Base-by-base conservation (phyloP, 2,329 filamentous ascomycete species). In the Cladosporium sp. region DNA sequence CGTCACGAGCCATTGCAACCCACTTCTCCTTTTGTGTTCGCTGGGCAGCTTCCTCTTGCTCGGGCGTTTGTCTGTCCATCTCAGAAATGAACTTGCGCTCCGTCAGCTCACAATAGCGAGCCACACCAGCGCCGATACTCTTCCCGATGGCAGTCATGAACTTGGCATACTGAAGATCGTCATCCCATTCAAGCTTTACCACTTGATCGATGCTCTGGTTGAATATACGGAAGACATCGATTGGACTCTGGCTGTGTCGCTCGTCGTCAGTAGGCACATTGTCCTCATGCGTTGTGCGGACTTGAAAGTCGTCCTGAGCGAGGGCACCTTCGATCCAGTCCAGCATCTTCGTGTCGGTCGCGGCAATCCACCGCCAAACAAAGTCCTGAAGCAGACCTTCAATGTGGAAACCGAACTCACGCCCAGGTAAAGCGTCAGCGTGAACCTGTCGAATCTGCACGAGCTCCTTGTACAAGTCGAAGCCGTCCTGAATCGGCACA, bases 91-190 rank as follows among this genome's bases (percentile, higher is more conserved):
- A 99, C 56, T 81, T 83, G 59, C 86, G 83, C 61, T 97, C 93
- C 20, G 97, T 77, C 40, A 92, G 40, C 64, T 99, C 93, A 22
- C 93, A 99, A 67, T 99, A 99, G 59, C 84, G 83, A 11, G 88
- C 85, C 42, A 99, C 81, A 15, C 89, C 91, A 41, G 81, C 78
- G 2, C 91, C 86, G 54, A 97, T 89, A 0, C 86, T 85, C 62
- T 90, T 95, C 12, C 91, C 85, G 13, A 96, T 75, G 2, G 89
- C 83, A 13, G 93, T 99, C 91, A 97, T 97, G 70, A 99, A 99
- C 55, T 91, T 89, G 34, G 93, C 92, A 65, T 96, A 88, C 58
- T 96, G 91, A 32, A 95, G 77, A 62, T 96, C 89, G 65, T 97
- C 89, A 57, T 90, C 86, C 93, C 93, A 99, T 54, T 91, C 83